Evolutionary conservation across 1,284 basidiomycete species (phyloP).

Genomic region (Grifola frondosa): DNA sequence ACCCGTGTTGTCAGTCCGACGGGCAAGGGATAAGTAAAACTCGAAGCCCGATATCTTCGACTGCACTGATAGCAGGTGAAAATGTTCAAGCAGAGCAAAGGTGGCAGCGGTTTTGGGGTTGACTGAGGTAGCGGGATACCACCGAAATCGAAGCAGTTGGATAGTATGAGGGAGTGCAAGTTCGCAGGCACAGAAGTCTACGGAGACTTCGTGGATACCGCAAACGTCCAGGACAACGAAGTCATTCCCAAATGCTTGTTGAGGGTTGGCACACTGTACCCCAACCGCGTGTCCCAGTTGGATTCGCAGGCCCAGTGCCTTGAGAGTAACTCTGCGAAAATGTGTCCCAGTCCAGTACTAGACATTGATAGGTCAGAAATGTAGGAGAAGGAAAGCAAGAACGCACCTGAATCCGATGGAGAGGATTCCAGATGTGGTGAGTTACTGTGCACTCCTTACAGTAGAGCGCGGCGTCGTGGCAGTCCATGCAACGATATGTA

Average conservation of each 20-base stretch:
- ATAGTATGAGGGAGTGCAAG: not conserved
- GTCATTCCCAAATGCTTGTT: slow-evolving; percentile 2
- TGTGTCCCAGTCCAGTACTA: slow-evolving; percentile 2
- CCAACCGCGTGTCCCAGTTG: slow-evolving; percentile 23
- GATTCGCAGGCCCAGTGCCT: slow-evolving; percentile 9
- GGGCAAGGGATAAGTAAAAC: slow-evolving; percentile 27
- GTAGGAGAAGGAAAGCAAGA: not conserved
- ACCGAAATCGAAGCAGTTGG: slow-evolving; percentile 26
- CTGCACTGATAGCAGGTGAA: slow-evolving; percentile 20
- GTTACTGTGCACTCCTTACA: slow-evolving; percentile 7
- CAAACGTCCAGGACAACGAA: slow-evolving; percentile 33
- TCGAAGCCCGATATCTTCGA: slow-evolving; percentile 27
- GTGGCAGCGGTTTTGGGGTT: slow-evolving; percentile 28
- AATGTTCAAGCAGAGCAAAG: slow-evolving; percentile 28
- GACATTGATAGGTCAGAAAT: slow-evolving; percentile 11
- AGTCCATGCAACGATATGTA: slow-evolving; percentile 12
- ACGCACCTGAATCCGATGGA: slow-evolving; percentile 16
- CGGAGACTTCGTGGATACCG: slow-evolving; percentile 31
- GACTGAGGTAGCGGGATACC: slow-evolving; percentile 31
- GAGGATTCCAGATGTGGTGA: slow-evolving; percentile 3
- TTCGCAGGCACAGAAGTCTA: slow-evolving; percentile 35
- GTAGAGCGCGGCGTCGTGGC: slow-evolving; percentile 2
- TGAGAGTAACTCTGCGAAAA: slow-evolving; percentile 1
- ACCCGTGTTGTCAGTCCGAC: slow-evolving; percentile 9
- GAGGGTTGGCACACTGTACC: slow-evolving; percentile 5